A percentile compares a stretch with the other conserved stretches of the same genome.
Evolutionary conservation across 352 stramenopile species (phyloP).

Genomic region (Phytophthora cactorum): DNA sequence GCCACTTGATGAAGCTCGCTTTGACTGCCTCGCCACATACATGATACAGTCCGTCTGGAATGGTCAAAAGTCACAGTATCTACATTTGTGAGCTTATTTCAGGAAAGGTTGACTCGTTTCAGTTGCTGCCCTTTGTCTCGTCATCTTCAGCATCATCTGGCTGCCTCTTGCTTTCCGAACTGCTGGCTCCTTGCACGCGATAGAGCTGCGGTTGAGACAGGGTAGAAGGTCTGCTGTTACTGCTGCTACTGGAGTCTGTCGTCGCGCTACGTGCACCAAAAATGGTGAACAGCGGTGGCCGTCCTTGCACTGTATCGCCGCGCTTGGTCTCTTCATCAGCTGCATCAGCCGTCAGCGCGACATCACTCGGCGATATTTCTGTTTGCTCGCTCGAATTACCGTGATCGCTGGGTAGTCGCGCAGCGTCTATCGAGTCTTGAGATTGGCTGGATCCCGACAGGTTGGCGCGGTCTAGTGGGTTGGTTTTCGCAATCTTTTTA

Average conservation of each 20-base stretch:
- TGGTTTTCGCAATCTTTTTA: constrained; percentile 5
- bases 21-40: constrained; percentile 28
- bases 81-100: constrained; percentile 24
- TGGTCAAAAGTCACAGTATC: constrained; percentile 19
- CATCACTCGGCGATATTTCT: constrained; percentile 30
- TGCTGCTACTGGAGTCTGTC: background rate
- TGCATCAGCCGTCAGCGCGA: constrained; percentile 15
- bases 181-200: background rate
- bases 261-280: constrained; percentile 17
- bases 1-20: background rate
- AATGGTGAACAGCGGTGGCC: constrained; percentile 20
- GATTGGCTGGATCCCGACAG: constrained; percentile 40
- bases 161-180: constrained; percentile 8
- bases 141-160: constrained; percentile 22
- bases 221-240: constrained; percentile 7
- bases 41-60: constrained; percentile 10
- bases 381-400: constrained; percentile 35
- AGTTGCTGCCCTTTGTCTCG: constrained; percentile 28
- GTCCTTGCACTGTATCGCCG: constrained; percentile 13
- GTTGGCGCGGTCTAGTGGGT: background rate
- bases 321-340: constrained; percentile 31
- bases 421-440: constrained; percentile 36
- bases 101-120: constrained; percentile 3
- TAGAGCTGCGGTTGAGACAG: constrained; percentile 12
- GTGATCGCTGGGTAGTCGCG: constrained; percentile 6